Conservation (phyloP, 2,329 filamentous ascomycete species). For the Fusarium sp. region DNA sequence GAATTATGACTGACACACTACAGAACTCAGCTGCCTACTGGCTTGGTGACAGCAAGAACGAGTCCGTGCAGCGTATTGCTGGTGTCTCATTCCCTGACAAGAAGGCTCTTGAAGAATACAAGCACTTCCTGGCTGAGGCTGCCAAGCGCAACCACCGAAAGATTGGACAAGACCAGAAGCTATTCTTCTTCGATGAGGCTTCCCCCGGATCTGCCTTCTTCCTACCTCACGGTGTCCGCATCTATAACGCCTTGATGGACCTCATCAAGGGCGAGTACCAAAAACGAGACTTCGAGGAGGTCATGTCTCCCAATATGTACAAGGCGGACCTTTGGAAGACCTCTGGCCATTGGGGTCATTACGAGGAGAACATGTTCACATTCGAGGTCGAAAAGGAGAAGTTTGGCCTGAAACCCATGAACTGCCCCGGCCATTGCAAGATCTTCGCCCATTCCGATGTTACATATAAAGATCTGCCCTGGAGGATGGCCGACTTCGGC, state of each 20-base stretch:
- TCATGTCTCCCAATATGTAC: conserved; percentile 95
- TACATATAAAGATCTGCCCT: conserved; percentile 86
- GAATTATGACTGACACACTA: conserved; percentile 54
- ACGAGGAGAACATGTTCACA: conserved; percentile 90
- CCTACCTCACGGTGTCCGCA: conserved; percentile 89
- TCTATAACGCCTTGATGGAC: conserved; percentile 87
- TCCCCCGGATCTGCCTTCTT: conserved; percentile 96
- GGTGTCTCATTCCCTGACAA: conserved; percentile 97
- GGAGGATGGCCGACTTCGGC: conserved; percentile 95
- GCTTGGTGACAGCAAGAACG: conserved; percentile 91
- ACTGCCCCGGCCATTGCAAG: conserved; percentile 93
- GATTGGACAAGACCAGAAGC: conserved; percentile 93
- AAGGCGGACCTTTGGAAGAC: conserved; percentile 93
- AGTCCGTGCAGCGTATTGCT: conserved; percentile 95
- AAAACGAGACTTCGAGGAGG: conserved; percentile 93
- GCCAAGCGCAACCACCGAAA: conserved; percentile 95
- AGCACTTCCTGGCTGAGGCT: conserved; percentile 97
- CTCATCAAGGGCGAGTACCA: conserved; percentile 90
- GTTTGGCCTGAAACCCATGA: conserved; percentile 91
- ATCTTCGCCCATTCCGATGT: conserved; percentile 86
- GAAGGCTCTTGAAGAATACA: conserved; percentile 91
- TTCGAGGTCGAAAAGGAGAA: conserved; percentile 81
- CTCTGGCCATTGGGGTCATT: conserved; percentile 87
- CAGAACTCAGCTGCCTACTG: conserved; percentile 82
- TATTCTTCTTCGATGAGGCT: conserved; percentile 95